These are phyloP conservation scores for Thraustochytrium striatum DNA, from an alignment of 352 stramenopile species.

Conservation along the genomic window DNA sequence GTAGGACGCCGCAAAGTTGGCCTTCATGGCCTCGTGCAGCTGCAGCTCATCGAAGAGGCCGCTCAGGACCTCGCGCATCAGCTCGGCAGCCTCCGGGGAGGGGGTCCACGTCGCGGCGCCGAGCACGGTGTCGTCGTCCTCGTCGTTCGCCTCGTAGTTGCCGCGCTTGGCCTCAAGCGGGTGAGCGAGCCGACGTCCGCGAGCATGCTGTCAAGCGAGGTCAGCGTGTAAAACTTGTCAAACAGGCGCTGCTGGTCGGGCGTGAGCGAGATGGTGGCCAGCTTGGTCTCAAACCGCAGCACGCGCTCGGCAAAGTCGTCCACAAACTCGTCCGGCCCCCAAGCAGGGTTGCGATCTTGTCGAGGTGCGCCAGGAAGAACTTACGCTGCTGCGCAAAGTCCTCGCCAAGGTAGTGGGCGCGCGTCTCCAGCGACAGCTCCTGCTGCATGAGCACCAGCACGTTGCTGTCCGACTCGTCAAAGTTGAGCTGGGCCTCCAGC, in stretches of 20 bases:
- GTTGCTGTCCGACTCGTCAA: neutral
- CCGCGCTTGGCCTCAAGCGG: neutral
- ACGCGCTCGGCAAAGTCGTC: neutral
- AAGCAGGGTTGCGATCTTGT: neutral
- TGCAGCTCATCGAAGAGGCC: neutral
- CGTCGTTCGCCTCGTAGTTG: neutral
- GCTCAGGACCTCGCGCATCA: neutral
- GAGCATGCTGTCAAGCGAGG: neutral
- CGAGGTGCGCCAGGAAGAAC: neutral
- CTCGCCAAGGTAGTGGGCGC: neutral
- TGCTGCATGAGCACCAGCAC: neutral
- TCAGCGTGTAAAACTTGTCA: neutral
- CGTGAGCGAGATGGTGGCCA: neutral
- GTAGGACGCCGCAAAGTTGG: neutral
- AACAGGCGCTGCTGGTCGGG: neutral
- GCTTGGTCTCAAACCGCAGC: neutral
- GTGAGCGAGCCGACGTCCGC: neutral
- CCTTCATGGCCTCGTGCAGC: neutral
- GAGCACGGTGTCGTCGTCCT: neutral
- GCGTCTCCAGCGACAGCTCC: neutral
- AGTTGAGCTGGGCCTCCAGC: neutral
- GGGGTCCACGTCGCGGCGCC: neutral
- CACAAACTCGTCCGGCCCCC: neutral
- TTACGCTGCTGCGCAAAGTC: neutral
- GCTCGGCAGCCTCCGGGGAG: neutral